phyloP scores from a whole-genome alignment of 2,329 filamentous ascomycete species.

The Fusarium multiceps region DNA sequence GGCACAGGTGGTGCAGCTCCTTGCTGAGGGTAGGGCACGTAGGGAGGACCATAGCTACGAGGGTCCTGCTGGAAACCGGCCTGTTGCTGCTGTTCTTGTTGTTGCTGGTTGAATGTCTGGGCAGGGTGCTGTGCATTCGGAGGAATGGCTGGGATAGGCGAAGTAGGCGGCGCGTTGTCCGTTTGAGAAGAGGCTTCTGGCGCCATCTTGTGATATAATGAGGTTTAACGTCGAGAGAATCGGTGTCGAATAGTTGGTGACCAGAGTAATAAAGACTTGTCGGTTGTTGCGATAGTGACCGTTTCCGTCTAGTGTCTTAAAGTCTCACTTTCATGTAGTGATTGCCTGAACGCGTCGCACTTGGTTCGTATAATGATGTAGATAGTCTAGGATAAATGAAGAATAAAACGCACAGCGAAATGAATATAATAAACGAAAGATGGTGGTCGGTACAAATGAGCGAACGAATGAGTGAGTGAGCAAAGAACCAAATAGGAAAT shows the following conservation, averaged over 20 bases:
- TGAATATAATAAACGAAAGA: constrained; percentile 1
- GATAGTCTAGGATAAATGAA: not conserved
- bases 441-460: not conserved
- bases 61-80: constrained; percentile 39
- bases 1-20: constrained; percentile 4
- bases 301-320: not conserved
- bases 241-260: not conserved
- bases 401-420: constrained; percentile 17
- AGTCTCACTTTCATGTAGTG: not conserved
- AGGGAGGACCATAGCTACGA: constrained; percentile 44
- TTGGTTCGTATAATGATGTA: not conserved
- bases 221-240: not conserved
- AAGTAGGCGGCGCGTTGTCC: constrained; percentile 18
- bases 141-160: constrained; percentile 21
- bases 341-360: not conserved
- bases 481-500: constrained; percentile 1
- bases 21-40: constrained; percentile 40
- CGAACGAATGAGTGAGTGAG: constrained; percentile 15
- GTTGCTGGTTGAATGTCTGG: constrained; percentile 15
- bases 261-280: not conserved
- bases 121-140: constrained; percentile 25
- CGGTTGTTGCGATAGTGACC: not conserved
- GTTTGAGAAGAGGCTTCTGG: constrained; percentile 42
- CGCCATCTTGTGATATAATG: constrained; percentile 28
- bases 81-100: constrained; percentile 16